Base-by-base conservation (phyloP, 352 stramenopile genomes). In the Phytopythium vexans region DNA sequence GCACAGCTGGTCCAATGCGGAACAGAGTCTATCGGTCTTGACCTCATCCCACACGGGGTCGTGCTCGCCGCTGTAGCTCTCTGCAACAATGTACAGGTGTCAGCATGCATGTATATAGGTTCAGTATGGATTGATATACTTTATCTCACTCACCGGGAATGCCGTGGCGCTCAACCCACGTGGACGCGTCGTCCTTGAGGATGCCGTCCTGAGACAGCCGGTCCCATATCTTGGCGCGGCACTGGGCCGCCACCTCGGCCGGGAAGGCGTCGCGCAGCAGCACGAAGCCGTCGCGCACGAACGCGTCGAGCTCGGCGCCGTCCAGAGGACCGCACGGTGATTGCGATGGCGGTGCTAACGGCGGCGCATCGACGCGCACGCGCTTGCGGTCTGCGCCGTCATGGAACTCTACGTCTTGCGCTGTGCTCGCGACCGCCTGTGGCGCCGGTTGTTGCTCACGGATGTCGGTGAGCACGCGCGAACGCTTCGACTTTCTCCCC, bases 1-100 rank as follows among this genome's bases (percentile, higher is more conserved):
- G n/a, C 80, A 88, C 10, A 92, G 52, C 48, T 94, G 82, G 49
- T 92, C 74, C 32, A 94, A 58, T 9, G 85, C 85, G 33, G 27
- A 41, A 27, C 71, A 66, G 32, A 92, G 63, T 41, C 64, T 66
- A 4, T 54, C 50, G 1, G 75, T 77, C 48, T 87, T 14, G 15
- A 86, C 71, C 10, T 72, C 49, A 3, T 51, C 54, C 80, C 77
- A 92, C 32, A 75, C 56, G 1, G 56, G 42, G 10, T 73, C 61
- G 34, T 86, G 56, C 10, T 71, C 41, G 6, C 51, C 31, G 10
- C 58, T 75, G 56, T 85, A 86, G 21, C 81, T 60, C 39, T 86
- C 74, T 88, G 41, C 16, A 38, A 27, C 8, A 41, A 61, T 41
- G 16, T 8, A 15, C 41, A 45, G 35, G 48, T 42, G 42, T 7